phyloP scores from a whole-genome alignment of 2,329 filamentous ascomycete species.

The Coleophoma eucalyptorum region DNA sequence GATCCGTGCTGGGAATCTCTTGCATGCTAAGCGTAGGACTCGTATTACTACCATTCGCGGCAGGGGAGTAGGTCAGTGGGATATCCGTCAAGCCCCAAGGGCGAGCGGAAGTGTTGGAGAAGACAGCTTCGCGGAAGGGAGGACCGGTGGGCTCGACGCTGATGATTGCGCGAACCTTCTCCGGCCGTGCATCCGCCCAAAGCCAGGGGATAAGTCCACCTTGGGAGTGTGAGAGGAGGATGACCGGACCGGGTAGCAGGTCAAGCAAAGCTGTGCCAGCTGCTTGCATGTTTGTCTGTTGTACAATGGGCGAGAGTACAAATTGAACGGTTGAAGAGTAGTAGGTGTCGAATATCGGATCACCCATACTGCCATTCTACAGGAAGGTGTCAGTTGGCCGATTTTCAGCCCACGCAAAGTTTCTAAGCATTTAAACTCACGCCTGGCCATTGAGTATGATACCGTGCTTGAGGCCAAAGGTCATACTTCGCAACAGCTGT shows the following conservation, averaged over 20 bases:
- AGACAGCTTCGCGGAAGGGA: slow-evolving; percentile 40
- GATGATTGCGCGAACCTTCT: slow-evolving; percentile 36
- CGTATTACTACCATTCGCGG: slow-evolving; percentile 30
- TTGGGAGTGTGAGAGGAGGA: slow-evolving; percentile 35
- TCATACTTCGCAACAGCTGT: slow-evolving; percentile 17
- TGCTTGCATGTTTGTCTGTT: slow-evolving; percentile 32
- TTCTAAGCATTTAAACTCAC: slow-evolving; percentile 6
- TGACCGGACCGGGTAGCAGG: slow-evolving; percentile 11
- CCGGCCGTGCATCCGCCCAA: slow-evolving; percentile 36
- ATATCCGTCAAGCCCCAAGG: slow-evolving; percentile 44
- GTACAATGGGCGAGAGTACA: slow-evolving; percentile 26
- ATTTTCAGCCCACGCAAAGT: neutral
- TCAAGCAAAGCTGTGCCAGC: slow-evolving; percentile 33
- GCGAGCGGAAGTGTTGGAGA: slow-evolving; percentile 24
- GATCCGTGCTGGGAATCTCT: slow-evolving; percentile 17
- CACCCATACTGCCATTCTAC: slow-evolving; percentile 16
- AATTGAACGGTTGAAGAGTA: slow-evolving; percentile 37
- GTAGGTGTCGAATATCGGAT: slow-evolving; percentile 21
- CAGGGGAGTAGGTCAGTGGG: slow-evolving; percentile 43
- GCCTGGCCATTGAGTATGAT: slow-evolving; percentile 36
- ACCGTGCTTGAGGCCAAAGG: slow-evolving; percentile 28
- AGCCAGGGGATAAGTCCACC: slow-evolving; percentile 39
- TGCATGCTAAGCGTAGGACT: slow-evolving; percentile 30
- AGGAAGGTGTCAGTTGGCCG: neutral
- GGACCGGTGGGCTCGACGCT: slow-evolving; percentile 43